A percentile compares a stretch with the other conserved stretches of the same genome.
Evolutionary conservation across 805 yeast species (phyloP).

Genomic region (Aciculoconidium aculeatum): DNA sequence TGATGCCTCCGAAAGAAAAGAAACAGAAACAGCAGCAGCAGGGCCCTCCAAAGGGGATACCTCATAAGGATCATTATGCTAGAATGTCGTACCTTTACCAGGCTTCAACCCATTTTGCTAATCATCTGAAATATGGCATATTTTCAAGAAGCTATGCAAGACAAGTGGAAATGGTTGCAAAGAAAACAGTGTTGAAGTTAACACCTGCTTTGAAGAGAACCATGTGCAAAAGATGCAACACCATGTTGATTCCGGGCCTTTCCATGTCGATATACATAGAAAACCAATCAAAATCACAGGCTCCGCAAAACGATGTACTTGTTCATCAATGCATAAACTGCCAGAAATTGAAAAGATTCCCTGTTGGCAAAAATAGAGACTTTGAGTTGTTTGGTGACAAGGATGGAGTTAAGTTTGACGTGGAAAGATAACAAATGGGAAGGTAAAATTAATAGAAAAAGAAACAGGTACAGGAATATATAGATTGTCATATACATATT

Average conservation of each 20-base stretch:
- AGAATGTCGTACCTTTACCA: slow-evolving; percentile 58
- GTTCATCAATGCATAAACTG: slow-evolving; percentile 49
- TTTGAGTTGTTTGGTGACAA: slow-evolving; percentile 45
- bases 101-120: slow-evolving; percentile 38
- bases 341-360: slow-evolving; percentile 48
- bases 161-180: slow-evolving; percentile 55
- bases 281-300: slow-evolving; percentile 32
- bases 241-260: slow-evolving; percentile 45
- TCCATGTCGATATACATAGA: slow-evolving; percentile 33
- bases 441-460: background rate
- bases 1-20: slow-evolving; percentile 5
- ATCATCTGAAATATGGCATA: slow-evolving; percentile 22
- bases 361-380: slow-evolving; percentile 51
- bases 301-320: slow-evolving; percentile 40
- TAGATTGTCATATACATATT: background rate
- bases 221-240: slow-evolving; percentile 62
- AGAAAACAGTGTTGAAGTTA: slow-evolving; percentile 59
- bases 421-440: background rate
- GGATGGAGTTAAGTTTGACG: slow-evolving; percentile 17
- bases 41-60: slow-evolving; percentile 33
- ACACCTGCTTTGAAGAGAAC: slow-evolving; percentile 63
- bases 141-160: slow-evolving; percentile 54
- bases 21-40: too few species aligned
- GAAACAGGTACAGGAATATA: background rate
- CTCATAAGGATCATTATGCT: slow-evolving; percentile 54